Conservation (phyloP, 495 filamentous ascomycete species). For the Penicillium dipodomyicola region DNA sequence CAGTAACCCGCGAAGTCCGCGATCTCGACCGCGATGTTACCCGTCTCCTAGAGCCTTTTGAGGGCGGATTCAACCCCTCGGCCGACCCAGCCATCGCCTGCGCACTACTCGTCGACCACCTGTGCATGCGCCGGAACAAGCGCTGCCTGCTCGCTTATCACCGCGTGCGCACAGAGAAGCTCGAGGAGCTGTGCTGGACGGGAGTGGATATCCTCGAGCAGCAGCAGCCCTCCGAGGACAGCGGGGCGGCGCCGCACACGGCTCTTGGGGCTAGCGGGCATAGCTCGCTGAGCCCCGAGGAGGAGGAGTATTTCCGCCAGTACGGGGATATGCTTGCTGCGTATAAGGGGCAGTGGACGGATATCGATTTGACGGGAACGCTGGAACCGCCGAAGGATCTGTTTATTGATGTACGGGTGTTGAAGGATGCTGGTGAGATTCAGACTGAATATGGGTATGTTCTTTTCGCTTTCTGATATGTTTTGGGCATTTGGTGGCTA, state of each 20-base stretch:
- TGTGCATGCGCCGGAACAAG: constrained; percentile 95
- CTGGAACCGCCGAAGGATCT: constrained; percentile 92
- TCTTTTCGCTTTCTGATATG: constrained; percentile 2
- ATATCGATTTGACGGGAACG: constrained; percentile 93
- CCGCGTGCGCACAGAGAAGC: constrained; percentile 79
- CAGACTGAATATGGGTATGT: constrained; percentile 97
- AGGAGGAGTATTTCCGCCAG: constrained; percentile 92
- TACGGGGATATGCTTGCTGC: constrained; percentile 90
- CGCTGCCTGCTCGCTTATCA: constrained; percentile 95
- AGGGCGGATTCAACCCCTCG: constrained; percentile 80
- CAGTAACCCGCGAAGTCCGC: constrained; percentile 85
- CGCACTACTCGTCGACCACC: constrained; percentile 85
- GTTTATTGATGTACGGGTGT: constrained; percentile 94
- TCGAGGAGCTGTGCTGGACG: constrained; percentile 92
- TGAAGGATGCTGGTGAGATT: constrained; percentile 97
- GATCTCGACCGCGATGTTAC: constrained; percentile 90
- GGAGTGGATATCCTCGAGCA: constrained; percentile 76
- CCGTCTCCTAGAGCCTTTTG: constrained; percentile 74
- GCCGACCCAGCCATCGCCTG: constrained; percentile 81
- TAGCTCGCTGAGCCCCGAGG: constrained; percentile 91
- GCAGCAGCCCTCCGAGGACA: constrained; percentile 38
- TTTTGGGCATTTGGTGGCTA: constrained; percentile 5
- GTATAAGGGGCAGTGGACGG: constrained; percentile 98
- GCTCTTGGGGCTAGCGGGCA: constrained; percentile 42
- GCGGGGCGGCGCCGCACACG: constrained; percentile 28